phyloP scores from a whole-genome alignment of 2,329 filamentous ascomycete species.

The Sclerotinia borealis region DNA sequence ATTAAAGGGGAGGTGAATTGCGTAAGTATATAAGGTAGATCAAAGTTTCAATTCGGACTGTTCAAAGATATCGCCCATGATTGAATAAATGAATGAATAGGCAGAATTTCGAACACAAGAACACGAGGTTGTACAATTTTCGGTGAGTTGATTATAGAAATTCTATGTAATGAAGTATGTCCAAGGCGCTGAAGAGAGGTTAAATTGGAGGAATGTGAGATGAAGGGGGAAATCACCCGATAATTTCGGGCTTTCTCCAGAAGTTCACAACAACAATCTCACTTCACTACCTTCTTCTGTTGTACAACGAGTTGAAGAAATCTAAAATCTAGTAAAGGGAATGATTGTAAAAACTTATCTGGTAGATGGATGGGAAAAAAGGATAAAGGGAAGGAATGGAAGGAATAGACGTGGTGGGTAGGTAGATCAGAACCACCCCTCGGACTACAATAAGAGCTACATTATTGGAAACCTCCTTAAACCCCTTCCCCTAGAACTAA shows the following conservation, averaged over 20 bases:
- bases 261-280: neutral
- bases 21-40: neutral
- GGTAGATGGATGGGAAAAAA: neutral
- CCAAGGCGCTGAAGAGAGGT: neutral
- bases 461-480: neutral
- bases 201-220: slow-evolving; percentile 8
- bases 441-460: no score
- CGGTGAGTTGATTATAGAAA: neutral
- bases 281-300: no score
- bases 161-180: neutral
- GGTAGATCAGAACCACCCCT: no score
- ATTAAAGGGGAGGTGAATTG: neutral
- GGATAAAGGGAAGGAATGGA: neutral
- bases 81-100: neutral
- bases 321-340: neutral
- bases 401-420: neutral
- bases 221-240: neutral
- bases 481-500: neutral
- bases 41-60: neutral
- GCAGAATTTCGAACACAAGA: slow-evolving; percentile 7
- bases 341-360: neutral
- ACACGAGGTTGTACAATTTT: slow-evolving; percentile 5
- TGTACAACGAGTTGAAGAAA: neutral
- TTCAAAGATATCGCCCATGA: neutral
- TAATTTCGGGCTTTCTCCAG: neutral